Evolutionary conservation across 2,329 filamentous ascomycete genomes (phyloP).

Genomic region (Anisogramma anomala): DNA sequence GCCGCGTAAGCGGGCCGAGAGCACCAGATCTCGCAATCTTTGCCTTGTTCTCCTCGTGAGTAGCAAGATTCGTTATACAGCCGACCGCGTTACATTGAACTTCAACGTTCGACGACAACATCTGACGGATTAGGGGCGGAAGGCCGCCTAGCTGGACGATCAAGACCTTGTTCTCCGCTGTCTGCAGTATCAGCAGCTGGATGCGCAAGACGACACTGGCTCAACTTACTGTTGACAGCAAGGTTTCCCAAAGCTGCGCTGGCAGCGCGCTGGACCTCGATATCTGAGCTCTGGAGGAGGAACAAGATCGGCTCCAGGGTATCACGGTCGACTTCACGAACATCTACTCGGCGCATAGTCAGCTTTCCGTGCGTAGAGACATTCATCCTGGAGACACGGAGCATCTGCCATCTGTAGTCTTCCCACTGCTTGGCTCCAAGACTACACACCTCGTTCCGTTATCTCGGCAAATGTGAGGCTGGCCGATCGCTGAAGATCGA

Average conservation of each 20-base stretch:
- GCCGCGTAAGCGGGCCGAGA: conserved; percentile 73
- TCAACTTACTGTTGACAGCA: conserved; percentile 77
- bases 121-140: conserved; percentile 86
- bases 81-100: conserved; percentile 98
- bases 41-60: conserved; percentile 97
- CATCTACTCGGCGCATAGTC: conserved; percentile 49
- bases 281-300: conserved; percentile 86
- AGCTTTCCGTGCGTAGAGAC: not conserved
- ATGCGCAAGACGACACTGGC: not conserved
- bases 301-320: conserved; percentile 94
- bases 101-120: conserved; percentile 96
- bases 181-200: conserved; percentile 29
- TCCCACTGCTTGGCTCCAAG: conserved; percentile 1
- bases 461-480: conserved; percentile 98
- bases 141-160: conserved; percentile 90
- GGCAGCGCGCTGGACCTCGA: conserved; percentile 92
- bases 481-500: conserved; percentile 92
- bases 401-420: not conserved
- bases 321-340: conserved; percentile 86
- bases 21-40: conserved; percentile 95
- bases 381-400: not conserved
- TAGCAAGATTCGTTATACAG: conserved; percentile 96
- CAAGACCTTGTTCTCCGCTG: conserved; percentile 94
- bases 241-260: conserved; percentile 93
- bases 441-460: conserved; percentile 78